These are phyloP conservation scores for Marasmius tenuissimus DNA, from an alignment of 1,284 basidiomycete genomes.

Conservation along the genomic window DNA sequence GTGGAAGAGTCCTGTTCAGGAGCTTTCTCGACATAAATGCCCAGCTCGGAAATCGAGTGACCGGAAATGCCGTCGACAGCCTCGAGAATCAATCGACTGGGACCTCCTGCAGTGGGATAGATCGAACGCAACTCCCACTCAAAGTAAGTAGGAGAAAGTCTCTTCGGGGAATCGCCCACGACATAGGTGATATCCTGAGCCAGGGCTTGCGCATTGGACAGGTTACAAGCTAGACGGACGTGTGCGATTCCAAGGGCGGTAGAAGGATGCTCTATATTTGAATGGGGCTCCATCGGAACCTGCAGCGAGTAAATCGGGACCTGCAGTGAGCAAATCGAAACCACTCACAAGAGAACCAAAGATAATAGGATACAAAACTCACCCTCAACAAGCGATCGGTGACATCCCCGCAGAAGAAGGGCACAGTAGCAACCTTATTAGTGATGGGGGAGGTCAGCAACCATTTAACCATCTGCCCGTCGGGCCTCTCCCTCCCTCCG, in stretches of 20 bases:
- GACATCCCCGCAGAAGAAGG: conserved; percentile 75
- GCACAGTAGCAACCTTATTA: conserved; percentile 37
- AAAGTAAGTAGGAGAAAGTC: conserved; percentile 14
- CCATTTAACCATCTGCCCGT: conserved; percentile 60
- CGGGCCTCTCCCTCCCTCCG: conserved; percentile 52
- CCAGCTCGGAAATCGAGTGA: conserved; percentile 6
- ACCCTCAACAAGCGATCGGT: conserved; percentile 61
- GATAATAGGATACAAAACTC: conserved; percentile 19
- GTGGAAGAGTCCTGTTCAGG: not conserved
- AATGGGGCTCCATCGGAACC: conserved; percentile 47
- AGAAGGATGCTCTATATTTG: conserved; percentile 48
- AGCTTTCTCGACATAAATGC: conserved; percentile 6
- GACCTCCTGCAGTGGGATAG: not conserved
- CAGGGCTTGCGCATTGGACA: conserved; percentile 25
- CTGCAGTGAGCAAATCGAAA: not conserved
- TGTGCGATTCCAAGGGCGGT: conserved; percentile 44
- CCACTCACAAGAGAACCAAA: no score
- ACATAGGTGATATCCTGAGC: conserved; percentile 43
- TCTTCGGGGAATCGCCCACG: conserved; percentile 40
- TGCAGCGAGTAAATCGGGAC: conserved; percentile 18
- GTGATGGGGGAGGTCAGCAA: conserved; percentile 42
- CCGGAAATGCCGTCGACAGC: not conserved
- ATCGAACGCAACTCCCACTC: conserved; percentile 27
- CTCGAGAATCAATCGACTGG: conserved; percentile 4
- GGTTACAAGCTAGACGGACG: conserved; percentile 39